These are phyloP conservation scores for Neurospora hispaniola DNA, from an alignment of 495 filamentous ascomycete genomes.

Conservation along the genomic window DNA sequence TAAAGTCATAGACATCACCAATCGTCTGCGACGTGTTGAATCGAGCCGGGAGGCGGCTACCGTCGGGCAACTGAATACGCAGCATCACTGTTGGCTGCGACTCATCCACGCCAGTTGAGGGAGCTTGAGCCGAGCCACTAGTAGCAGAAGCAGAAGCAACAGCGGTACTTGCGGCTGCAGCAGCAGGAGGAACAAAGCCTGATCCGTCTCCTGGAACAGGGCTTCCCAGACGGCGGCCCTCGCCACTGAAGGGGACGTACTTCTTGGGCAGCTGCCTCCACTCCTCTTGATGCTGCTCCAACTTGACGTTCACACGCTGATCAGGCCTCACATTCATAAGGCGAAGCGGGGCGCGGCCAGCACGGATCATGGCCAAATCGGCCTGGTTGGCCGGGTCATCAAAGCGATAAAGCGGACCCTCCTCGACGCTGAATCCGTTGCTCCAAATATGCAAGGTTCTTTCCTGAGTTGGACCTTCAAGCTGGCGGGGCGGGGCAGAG, in stretches of 20 bases:
- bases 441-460: slow-evolving; percentile 82
- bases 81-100: slow-evolving; percentile 68
- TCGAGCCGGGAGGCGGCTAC: slow-evolving; percentile 70
- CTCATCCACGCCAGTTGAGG: slow-evolving; percentile 50
- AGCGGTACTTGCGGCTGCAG: slow-evolving; percentile 24
- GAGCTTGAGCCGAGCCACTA: slow-evolving; percentile 24
- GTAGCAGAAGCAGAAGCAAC: slow-evolving; percentile 31
- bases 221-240: slow-evolving; percentile 81
- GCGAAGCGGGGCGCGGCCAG: slow-evolving; percentile 74
- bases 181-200: slow-evolving; percentile 23
- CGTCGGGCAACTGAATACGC: slow-evolving; percentile 84
- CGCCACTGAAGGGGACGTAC: slow-evolving; percentile 76
- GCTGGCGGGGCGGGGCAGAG: slow-evolving; percentile 23
- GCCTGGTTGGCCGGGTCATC: slow-evolving; percentile 79
- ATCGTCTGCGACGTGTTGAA: slow-evolving; percentile 92
- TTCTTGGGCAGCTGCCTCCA: slow-evolving; percentile 73
- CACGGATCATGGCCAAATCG: slow-evolving; percentile 73
- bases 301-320: slow-evolving; percentile 83
- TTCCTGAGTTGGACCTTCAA: slow-evolving; percentile 36
- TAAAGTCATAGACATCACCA: slow-evolving; percentile 82
- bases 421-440: slow-evolving; percentile 91
- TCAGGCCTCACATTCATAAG: slow-evolving; percentile 80
- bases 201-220: slow-evolving; percentile 60
- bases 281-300: slow-evolving; percentile 77
- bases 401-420: slow-evolving; percentile 79